Base-by-base conservation (phyloP, 208 protist genomes). In the Trypanosoma platydactyli region DNA sequence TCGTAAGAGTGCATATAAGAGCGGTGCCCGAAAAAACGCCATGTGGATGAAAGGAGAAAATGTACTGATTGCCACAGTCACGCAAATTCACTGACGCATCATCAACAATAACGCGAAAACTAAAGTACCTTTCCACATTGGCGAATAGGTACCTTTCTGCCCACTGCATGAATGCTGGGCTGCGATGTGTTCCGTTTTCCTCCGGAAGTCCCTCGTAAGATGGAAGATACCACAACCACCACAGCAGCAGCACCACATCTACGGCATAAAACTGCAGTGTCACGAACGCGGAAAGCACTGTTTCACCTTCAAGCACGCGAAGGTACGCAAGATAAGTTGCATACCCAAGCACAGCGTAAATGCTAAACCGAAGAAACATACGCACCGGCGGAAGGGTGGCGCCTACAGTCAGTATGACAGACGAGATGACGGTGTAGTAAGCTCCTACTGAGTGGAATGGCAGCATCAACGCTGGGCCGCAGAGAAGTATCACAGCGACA, bases 1-100 rank as follows among this genome's bases (percentile, higher is more conserved):
- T 61, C 3, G 83, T 90, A n/a, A 84, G 49, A 3, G 76, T 30
- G 30, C 74, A 76, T 52, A 77, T 84, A 22, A 92, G 77, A 20
- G 88, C 85, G 13, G 81, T 91, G 46, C 84, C 83, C 16, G 88
- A 78, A 48, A 92, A 88, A 22, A 94, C 88, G 20, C 88, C 88
- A 73, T 94, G 88, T 7, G 88, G 88, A 61, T 94, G 88, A 68
- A 86, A 92, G 40, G 79, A 84, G 58, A 94, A 94, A 29, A 94
- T 62, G 64, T 86, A 94, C 60, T 86, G 77, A 57, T 73, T 79
- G 18, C 33, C 71, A 46, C 55, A 62, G 42, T 86, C 76, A 29
- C 77, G 73, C 76, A 88, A 60, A 41, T 82, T 61, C 61, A 91
- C 84, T 18, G 53, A 49, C 18, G 74, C 71, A 58, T 88, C 82